Conservation (phyloP, 495 filamentous ascomycete species). For the Daldinia loculata region DNA sequence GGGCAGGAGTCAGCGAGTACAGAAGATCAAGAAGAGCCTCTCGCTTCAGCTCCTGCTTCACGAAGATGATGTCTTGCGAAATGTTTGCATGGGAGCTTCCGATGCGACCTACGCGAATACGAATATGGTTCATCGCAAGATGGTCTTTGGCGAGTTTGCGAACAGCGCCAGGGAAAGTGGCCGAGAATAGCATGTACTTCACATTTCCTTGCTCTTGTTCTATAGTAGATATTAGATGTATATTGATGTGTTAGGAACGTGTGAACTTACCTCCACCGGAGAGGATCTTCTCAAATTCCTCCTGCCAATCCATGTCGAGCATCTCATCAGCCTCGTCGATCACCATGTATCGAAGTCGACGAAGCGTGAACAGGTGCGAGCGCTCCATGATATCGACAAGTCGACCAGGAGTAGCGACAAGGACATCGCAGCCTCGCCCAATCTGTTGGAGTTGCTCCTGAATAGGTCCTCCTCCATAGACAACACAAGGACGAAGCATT, state of each 20-base stretch:
- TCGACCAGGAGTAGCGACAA: constrained; percentile 89
- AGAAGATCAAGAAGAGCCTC: constrained; percentile 77
- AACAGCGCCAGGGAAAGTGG: constrained; percentile 83
- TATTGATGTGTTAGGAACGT: not conserved
- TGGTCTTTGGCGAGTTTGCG: constrained; percentile 79
- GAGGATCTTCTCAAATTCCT: constrained; percentile 74
- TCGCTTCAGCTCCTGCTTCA: constrained; percentile 69
- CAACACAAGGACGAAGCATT: constrained; percentile 91
- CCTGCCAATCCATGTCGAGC: constrained; percentile 77
- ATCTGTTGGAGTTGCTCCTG: constrained; percentile 74
- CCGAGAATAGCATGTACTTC: constrained; percentile 91
- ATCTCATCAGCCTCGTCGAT: constrained; percentile 97
- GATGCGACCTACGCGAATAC: constrained; percentile 83
- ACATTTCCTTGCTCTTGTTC: constrained; percentile 83
- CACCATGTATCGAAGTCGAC: constrained; percentile 81
- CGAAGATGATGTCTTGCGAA: constrained; percentile 74
- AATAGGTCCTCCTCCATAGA: constrained; percentile 83
- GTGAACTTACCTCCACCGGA: constrained; percentile 72
- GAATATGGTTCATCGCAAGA: constrained; percentile 74
- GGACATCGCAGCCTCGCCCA: constrained; percentile 83
- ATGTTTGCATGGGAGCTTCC: constrained; percentile 84
- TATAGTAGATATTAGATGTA: constrained; percentile 36
- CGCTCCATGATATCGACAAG: constrained; percentile 82
- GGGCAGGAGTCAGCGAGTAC: constrained; percentile 67
- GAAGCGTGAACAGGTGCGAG: constrained; percentile 70